Evolutionary conservation across 768 basidiomycete species (phyloP).

Genomic region (Tephrocybe sp.): DNA sequence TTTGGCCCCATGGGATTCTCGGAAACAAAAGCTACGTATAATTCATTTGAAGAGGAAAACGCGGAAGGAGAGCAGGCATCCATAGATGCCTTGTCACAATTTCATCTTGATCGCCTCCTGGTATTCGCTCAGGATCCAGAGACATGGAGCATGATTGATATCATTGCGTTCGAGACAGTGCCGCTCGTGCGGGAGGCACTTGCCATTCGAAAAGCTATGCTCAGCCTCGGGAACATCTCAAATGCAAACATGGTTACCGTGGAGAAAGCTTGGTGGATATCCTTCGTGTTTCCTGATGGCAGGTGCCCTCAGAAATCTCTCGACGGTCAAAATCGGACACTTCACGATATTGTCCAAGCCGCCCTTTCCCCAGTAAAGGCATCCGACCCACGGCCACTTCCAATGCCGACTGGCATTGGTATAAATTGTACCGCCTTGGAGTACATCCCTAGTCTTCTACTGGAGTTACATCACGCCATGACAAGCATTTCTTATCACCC

Average conservation of each 20-base stretch:
- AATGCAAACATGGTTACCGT: conserved; percentile 4
- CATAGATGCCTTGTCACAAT: conserved; percentile 51
- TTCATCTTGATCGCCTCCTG: conserved; percentile 61
- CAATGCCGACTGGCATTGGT: conserved; percentile 55
- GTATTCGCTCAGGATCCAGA: conserved; percentile 47
- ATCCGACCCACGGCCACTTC: conserved; percentile 12
- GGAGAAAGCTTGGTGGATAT: conserved; percentile 75
- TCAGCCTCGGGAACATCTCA: conserved; percentile 26
- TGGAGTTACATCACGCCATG: conserved; percentile 30
- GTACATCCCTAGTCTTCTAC: conserved; percentile 38
- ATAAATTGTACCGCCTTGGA: conserved; percentile 68
- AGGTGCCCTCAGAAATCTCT: conserved; percentile 36
- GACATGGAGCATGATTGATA: conserved; percentile 57
- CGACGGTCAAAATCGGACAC: conserved; percentile 22
- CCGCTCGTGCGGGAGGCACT: conserved; percentile 63
- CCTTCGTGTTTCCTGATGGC: conserved; percentile 57
- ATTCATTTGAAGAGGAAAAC: conserved; percentile 36
- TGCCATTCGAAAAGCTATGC: conserved; percentile 64
- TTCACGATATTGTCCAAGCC: conserved; percentile 41
- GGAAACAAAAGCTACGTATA: conserved; percentile 32
- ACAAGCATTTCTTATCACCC: conserved; percentile 26
- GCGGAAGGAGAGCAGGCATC: conserved; percentile 33
- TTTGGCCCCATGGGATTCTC: conserved; percentile 57
- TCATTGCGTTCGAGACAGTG: conserved; percentile 76
- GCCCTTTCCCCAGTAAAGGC: conserved; percentile 27